Evolutionary conservation across 2,329 filamentous ascomycete genomes (phyloP), one percentile per base, ranked within the genome.

Genomic region (Emmonsiellopsis sp.): DNA sequence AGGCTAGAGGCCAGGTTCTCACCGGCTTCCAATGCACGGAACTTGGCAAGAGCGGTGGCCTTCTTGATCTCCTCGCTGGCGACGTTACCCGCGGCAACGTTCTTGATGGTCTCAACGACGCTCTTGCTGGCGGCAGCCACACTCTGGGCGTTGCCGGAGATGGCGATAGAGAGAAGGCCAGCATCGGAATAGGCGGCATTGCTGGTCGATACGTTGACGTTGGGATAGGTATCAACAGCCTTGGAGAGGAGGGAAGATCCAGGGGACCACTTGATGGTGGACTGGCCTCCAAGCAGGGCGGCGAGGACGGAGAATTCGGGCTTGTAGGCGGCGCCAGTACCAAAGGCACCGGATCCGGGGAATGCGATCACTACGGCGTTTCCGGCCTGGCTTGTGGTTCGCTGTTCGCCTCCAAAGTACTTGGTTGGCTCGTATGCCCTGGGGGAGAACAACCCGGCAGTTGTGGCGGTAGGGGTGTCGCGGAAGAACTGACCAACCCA

Each of bases 381-480:
- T 62, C 88, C 86, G 60, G 78, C 77, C 56, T 77, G 78, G 71
- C 89, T 87, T 59, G 87, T 79, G 61, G 87, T 87, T 63, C 93
- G 88, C 77, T 95, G 88, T 79, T 98, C 90, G 68, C 93, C 94
- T 71, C 93, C 93, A 67, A 83, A 87, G 83, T 97, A 98, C 74
- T 91, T 93, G 69, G 83, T 81, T 59, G 86, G 77, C 61, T 82
- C 73, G 57, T 77, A 75, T 68, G 82, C 79, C 58, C 86, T 74
- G 42, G 74, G 63, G 61, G 79, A 71, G 64, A 77, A 74, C 66
- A 75, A 72, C 62, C 73, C 71, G 57, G 79, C 68, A 58, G 77
- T 58, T 54, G 71, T 64, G 62, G 67, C 65, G 62, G 77, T 70
- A 55, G 85, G 80, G 49, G 87, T 77, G 56, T 80, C 78, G 70